Evolutionary conservation across 371 early-diverging fungal genomes (phyloP), one percentile per base, ranked within the genome.

Genomic region (Syncephalis fuscata): DNA sequence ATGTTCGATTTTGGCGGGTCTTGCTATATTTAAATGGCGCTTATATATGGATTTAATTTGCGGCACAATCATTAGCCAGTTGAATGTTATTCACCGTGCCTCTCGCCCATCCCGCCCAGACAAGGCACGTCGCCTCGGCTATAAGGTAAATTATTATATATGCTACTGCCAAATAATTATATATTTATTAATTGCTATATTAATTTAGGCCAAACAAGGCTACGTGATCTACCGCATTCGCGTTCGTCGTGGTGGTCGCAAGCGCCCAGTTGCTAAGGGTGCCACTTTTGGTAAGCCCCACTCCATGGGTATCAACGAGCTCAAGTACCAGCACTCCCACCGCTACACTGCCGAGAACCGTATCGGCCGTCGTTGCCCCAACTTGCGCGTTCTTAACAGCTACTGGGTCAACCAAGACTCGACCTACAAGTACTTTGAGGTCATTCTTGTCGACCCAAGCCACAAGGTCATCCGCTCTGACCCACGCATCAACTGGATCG

Each of bases 381-480:
- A 89, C 76, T 70, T 98, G 59, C 84, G 98, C 56, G 91, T 99
- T 46, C 76, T 99, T 52, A 95, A 92, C 85, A 90, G 91, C 49
- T 99, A 99, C 88, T 95, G 97, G 97, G 84, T 99, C 52, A 93
- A 93, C 86, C 82, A 88, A 75, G 99, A 98, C 71, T 72, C 91
- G 54, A 88, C 90, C 60, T 96, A 84, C 85, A 97, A 99, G 80
- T 94, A 84, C 83, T 99, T 70, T 67, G 99, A 99, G 71, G 93
- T 97, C 61, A 98, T 99, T 70, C 77, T 90, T 49, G 97, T 98
- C 58, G 97, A 99, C 68, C 95, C 96, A 57, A 62, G 66, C 49
- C 94, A 94, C 84, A 85, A 86, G 76, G 89, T 85, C 57, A 95
- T 99, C 74, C 85, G 98, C 57, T 90, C 91, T 60, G 98, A 99